Percentiles rank a stretch among this genome's conserved stretches.
Evolutionary conservation across 306 rosid species (phyloP).

Genomic region (Aeschynomene evenia): DNA sequence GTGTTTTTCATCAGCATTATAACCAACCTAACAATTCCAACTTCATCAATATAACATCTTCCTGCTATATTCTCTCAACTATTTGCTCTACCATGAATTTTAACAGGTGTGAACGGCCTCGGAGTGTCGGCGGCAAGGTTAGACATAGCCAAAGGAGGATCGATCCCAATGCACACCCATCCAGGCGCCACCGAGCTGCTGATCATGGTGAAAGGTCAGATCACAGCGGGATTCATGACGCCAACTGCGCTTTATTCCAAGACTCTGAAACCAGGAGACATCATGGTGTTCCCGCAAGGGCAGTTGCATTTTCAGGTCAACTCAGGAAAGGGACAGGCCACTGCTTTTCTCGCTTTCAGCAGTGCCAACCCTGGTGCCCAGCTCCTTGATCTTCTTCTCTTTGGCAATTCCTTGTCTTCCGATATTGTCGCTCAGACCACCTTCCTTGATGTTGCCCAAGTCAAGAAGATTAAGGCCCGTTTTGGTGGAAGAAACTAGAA

Average conservation of each 20-base stretch:
- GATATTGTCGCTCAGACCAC: conserved; percentile 37
- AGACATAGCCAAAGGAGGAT: conserved; percentile 45
- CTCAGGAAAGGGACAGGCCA: conserved; percentile 37
- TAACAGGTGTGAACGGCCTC: conserved; percentile 62
- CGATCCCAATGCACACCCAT: conserved; percentile 62
- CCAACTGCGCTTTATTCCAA: conserved; percentile 45
- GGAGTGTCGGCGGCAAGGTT: conserved; percentile 50
- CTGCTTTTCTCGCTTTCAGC: conserved; percentile 42
- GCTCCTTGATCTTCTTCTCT: conserved; percentile 53
- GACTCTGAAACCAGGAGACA: conserved; percentile 46
- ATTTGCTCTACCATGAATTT: too few species aligned
- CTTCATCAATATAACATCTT: too few species aligned
- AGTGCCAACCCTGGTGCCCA: conserved; percentile 64
- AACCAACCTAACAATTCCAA: too few species aligned
- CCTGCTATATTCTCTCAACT: too few species aligned
- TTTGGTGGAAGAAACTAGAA: too few species aligned
- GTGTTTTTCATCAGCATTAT: too few species aligned
- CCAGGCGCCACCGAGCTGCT: conserved; percentile 55
- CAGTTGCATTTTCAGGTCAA: conserved; percentile 63
- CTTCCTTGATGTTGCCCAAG: conserved; percentile 55
- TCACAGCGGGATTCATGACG: conserved; percentile 59
- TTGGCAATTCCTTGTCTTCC: conserved; percentile 51
- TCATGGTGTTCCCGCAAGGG: conserved; percentile 62
- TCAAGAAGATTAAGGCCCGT: conserved; percentile 75
- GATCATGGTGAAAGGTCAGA: conserved; percentile 35